phyloP scores from a whole-genome alignment of 228 moss, liverwort and hornwort genomes.

The Sphagnum fallax region DNA sequence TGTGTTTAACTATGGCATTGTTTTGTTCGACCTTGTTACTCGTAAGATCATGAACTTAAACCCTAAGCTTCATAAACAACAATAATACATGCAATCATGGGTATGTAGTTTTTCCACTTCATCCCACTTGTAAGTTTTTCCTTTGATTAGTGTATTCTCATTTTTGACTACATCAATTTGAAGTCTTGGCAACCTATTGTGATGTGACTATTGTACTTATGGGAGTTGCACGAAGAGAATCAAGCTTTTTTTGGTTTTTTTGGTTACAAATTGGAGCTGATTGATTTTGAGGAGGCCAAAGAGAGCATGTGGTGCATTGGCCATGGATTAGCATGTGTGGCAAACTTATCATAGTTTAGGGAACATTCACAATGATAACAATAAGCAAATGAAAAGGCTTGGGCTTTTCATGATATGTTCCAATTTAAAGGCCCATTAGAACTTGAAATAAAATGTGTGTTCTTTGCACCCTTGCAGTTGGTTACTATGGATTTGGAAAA shows the following conservation, averaged over 20 bases:
- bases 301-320: slow-evolving; percentile 56
- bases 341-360: slow-evolving; percentile 42
- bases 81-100: slow-evolving; percentile 54
- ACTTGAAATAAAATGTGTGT: slow-evolving; percentile 32
- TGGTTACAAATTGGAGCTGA: slow-evolving; percentile 31
- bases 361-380: slow-evolving; percentile 30
- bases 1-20: slow-evolving; percentile 44
- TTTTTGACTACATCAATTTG: too few relatives aligned
- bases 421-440: slow-evolving; percentile 44
- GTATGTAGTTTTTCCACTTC: slow-evolving; percentile 10
- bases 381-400: slow-evolving; percentile 38
- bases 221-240: slow-evolving; percentile 22
- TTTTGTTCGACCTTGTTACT: slow-evolving; percentile 43
- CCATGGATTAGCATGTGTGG: slow-evolving; percentile 42
- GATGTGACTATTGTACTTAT: slow-evolving; percentile 16
- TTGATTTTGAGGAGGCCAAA: slow-evolving; percentile 51
- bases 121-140: too few relatives aligned
- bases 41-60: slow-evolving; percentile 34
- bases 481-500: not conserved
- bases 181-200: too few relatives aligned
- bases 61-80: slow-evolving; percentile 19
- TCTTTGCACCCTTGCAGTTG: not conserved
- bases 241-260: too few relatives aligned
- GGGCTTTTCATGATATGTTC: slow-evolving; percentile 39
- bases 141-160: too few relatives aligned